Base-by-base conservation (phyloP, 2,329 filamentous ascomycete genomes). In the Alternaria sp. region DNA sequence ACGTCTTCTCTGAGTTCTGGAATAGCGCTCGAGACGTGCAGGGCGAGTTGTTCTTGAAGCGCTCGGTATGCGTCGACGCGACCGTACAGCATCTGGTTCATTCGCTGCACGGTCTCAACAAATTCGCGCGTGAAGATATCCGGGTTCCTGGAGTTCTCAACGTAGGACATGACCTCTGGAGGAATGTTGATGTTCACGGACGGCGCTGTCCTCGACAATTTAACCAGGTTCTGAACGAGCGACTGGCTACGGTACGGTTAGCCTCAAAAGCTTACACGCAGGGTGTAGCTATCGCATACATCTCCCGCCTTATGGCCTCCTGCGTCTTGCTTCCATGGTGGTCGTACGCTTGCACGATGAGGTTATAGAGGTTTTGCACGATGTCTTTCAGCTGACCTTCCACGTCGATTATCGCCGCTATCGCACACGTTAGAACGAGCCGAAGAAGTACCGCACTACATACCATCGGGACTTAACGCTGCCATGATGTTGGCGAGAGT, bases 111-210 rank as follows among this genome's bases (percentile, higher is more conserved):
- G 26, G 87, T 81, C 77, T 90, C 88, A 47, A 90, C 87, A 66
- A 90, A 89, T 69, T 90, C 87, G 49, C 88, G 84, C 9, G 87
- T 90, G 77, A 89, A 90, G 68, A 90, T 89, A 70, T 90, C 88
- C 8, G 88, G 88, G 71, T 90, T 90, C 21, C 88, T 86, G 18
- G 87, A 85, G 20, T 84, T 82, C 70, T 90, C 87, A 33, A 90
- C 87, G 74, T 90, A 90, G 59, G 84, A 83, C 67, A 89, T 86
- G 30, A 90, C 86, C 68, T 90, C 88, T 5, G 87, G 84, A 0
- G 88, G 88, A 2, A 90, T 83, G 51, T 85, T 81, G 61, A 88
- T 83, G 57, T 82, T 80, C 20, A 86, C 79, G 18, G 83, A 74
- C n/a, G 82, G 79, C 3, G 86, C 80, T 71, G 75, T 84, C 65